Base-by-base conservation (phyloP, 331 rosid species). In the Quercus lobata region DNA sequence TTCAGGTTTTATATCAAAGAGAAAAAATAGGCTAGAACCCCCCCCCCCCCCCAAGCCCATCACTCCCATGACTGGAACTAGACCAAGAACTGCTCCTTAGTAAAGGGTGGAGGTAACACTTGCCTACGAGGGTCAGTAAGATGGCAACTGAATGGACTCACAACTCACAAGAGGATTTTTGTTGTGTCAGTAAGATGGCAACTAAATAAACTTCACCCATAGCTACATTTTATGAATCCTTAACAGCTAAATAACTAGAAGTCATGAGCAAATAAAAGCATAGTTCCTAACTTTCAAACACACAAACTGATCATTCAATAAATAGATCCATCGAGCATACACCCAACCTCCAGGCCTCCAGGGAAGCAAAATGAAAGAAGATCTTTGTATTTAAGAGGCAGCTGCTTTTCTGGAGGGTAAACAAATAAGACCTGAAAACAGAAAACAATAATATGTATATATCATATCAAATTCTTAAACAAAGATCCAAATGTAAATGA, bases 331-430 rank as follows among this genome's bases (percentile, higher is more conserved):
- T 58, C 46, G 37, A 86, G 73, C 76, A 82, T 81, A 77, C 35
- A 62, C 74, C 90, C 77, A 57, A 93, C 97, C 97, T 93, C 94
- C 79, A 87, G 41, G 73, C 97, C 97, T 78, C 94, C 92, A 37
- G 97, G 96, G 86, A 93, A 93, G 83, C 97, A 93, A 78, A 91
- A 93, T 52, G 97, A 93, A 82, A 93, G 80, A 77, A 93, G 92
- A 84, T 93, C 94, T 90, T 93, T 93, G 89, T 79, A 76, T 85
- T 88, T 89, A 41, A 93, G 89, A 52, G 97, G 97, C 80, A 91
- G 79, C 72, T 81, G 89, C 73, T 87, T 93, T 84, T 91, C 96
- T 18, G 97, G 94, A 76, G 97, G 97, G 83, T 91, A 93, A 80
- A 85, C 96, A 86, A 93, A 89, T 72, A 93, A 85, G 68, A 93